These are phyloP conservation scores for Ophiognomonia clavigignenti-juglandacearum DNA, from an alignment of 2,329 filamentous ascomycete genomes.

Conservation along the genomic window DNA sequence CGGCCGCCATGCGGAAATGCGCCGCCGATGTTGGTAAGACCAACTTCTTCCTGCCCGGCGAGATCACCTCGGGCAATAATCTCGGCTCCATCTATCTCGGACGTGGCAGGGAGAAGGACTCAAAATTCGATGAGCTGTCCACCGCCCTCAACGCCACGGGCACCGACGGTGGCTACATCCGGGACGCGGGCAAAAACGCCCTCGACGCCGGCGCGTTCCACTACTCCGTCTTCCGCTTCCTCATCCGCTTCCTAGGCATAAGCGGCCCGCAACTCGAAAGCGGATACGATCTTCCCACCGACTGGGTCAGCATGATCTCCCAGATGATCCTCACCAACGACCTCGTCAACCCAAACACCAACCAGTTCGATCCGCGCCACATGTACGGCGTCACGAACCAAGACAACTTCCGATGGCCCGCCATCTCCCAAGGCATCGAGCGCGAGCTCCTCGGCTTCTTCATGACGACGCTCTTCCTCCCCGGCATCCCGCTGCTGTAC, in stretches of 20 bases:
- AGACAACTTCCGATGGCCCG: constrained; percentile 61
- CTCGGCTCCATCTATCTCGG: constrained; percentile 59
- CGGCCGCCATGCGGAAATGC: constrained; percentile 51
- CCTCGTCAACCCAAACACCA: constrained; percentile 51
- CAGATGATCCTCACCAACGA: constrained; percentile 52
- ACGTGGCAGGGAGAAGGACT: constrained; percentile 52
- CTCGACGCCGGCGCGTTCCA: constrained; percentile 59
- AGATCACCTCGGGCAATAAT: constrained; percentile 54
- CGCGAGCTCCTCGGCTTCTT: constrained; percentile 53
- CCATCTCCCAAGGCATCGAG: constrained; percentile 50
- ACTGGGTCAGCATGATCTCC: constrained; percentile 49
- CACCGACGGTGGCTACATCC: constrained; percentile 42
- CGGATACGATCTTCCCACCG: constrained; percentile 45
- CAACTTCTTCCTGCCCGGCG: constrained; percentile 61
- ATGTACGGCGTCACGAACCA: constrained; percentile 61
- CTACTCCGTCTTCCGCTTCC: constrained; percentile 58
- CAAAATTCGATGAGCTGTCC: constrained; percentile 41
- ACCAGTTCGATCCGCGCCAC: constrained; percentile 57
- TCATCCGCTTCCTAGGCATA: constrained; percentile 57
- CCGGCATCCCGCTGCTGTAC: constrained; percentile 55
- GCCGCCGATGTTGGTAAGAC: constrained; percentile 51
- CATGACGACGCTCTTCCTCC: constrained; percentile 53
- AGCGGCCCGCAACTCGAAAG: constrained; percentile 50
- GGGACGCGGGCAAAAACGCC: constrained; percentile 44
- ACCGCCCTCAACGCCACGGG: constrained; percentile 44